Base-by-base conservation (phyloP, 2,329 filamentous ascomycete genomes). In the Apiospora kogelbergensis region DNA sequence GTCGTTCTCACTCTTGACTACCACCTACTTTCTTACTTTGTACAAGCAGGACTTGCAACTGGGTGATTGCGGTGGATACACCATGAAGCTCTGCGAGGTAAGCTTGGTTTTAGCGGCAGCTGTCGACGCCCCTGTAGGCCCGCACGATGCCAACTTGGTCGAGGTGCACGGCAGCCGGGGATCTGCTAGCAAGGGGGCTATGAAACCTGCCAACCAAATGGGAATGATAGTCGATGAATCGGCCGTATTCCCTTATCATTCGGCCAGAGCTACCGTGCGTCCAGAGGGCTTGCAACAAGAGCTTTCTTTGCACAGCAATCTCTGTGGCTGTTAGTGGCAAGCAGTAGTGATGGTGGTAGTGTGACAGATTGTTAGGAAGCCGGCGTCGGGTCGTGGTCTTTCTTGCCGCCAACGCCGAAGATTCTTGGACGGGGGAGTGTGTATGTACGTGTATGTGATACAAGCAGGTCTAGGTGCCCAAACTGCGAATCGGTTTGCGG, bases 21-120 rank as follows among this genome's bases (percentile, higher is more conserved):
- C 53, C 33, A 37, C 53, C 53, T 60, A n/a, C 26, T 30, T 60
- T 60, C 53, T 60, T 33, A 22, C 53, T 60, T 60, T 60, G 30
- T 30, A 60, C 48, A 60, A 60, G 53, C 53, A 60, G 10, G 53
- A 60, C n/a, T n/a, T n/a, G n/a, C n/a, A n/a, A n/a, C 53, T 60
- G 53, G 53, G 53, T 60, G 53, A 60, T 60, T 60, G 53, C 53
- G 53, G 53, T 60, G 53, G 53, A 33, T 60, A 60, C 53, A 60
- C 3, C 26, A 60, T 60, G 53, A n/a, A 60, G 26, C 53, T 60
- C 53, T 37, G 53, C 30, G 53, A 60, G 53, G 6, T 33, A 60
- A 37, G 53, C 53, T 30, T n/a, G 53, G 53, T 60, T 60, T 60
- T 60, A 60, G 53, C 26, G 53, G 53, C 30, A n/a, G 53, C 53